These are phyloP conservation scores for Nicotiana sylvestris DNA, from an alignment of 257 asterid species.

Conservation along the genomic window DNA sequence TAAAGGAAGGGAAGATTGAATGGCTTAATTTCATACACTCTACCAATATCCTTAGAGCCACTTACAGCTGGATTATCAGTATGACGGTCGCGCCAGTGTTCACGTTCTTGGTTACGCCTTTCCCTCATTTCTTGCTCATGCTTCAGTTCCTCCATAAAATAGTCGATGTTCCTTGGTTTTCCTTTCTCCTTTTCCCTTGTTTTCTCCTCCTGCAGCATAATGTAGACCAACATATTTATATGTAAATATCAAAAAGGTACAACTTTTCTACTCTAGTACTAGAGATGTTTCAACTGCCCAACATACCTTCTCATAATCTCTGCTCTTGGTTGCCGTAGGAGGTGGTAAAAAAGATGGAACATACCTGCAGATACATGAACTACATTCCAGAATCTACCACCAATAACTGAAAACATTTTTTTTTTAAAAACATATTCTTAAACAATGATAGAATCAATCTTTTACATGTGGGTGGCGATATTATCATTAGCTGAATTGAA, in stretches of 20 bases:
- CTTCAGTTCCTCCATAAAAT: slow-evolving; percentile 97
- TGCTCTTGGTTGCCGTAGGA: slow-evolving; percentile 77
- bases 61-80: slow-evolving; percentile 68
- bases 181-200: slow-evolving; percentile 80
- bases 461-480: not conserved
- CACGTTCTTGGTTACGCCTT: slow-evolving; percentile 87
- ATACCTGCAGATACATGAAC: slow-evolving; percentile 71
- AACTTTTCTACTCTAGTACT: not conserved
- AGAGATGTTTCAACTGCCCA: slow-evolving; percentile 7
- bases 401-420: slow-evolving; percentile 10
- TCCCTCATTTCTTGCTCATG: slow-evolving; percentile 90
- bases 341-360: slow-evolving; percentile 96
- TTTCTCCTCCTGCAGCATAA: slow-evolving; percentile 71
- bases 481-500: not conserved
- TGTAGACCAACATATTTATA: slow-evolving; percentile 12
- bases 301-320: slow-evolving; percentile 82
- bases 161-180: slow-evolving; percentile 78
- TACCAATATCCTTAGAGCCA: slow-evolving; percentile 4
- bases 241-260: slow-evolving; percentile 13
- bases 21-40: not conserved
- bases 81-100: slow-evolving; percentile 67
- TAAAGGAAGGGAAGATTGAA: not conserved
- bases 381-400: slow-evolving; percentile 46
- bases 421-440: slow-evolving; percentile 1
- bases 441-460: not conserved